Base-by-base conservation (phyloP, 805 yeast species). In the Pichia insulana region DNA sequence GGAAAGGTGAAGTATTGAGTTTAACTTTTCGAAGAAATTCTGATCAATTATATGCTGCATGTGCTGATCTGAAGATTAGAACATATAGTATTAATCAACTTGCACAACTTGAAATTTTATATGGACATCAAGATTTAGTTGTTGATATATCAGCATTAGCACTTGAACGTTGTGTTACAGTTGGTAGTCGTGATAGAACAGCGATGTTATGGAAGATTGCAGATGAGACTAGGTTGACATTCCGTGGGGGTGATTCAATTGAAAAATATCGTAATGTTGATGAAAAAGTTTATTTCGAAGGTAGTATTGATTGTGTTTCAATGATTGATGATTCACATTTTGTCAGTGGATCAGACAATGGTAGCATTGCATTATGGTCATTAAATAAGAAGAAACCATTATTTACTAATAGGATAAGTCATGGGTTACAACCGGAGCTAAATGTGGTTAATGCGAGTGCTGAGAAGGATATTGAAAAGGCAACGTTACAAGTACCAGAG, bases 121-220 rank as follows among this genome's bases (percentile, higher is more conserved):
- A 86, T 59, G 98, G 98, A 2, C 98, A 92, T 63, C 97, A 92
- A 65, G 98, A 92, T 58, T 68, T 76, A 42, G 89, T 90, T 36
- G 73, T 75, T 34, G 97, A 81, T 56, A 80, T 92, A 41, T 67
- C 87, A 18, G 87, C 97, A 0, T 67, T 92, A 47, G 75, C 76
- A 9, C 79, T 80, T 61, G 97, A 92, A 57, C 77, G 96, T 45
- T 92, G 98, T 68, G 89, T 92, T 15, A 86, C 95, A 20, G 97
- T 90, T 27, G 98, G 98, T 15, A 73, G 95, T 3, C 77, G 97
- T 53, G 98, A 92, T 64, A 80, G 94, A 55, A 85, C 96, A 5
- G 96, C 90, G 9, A 83, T 94, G 81, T 69, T 85, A 54, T 92
- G 98, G 98, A 92, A 92, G 61, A 87, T 92, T 50, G 78, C 95